Percentiles rank a stretch among this genome's conserved stretches.
Evolutionary conservation across 164 flowering plant genomes (phyloP).

Genomic region (Paratinospora sagittata): DNA sequence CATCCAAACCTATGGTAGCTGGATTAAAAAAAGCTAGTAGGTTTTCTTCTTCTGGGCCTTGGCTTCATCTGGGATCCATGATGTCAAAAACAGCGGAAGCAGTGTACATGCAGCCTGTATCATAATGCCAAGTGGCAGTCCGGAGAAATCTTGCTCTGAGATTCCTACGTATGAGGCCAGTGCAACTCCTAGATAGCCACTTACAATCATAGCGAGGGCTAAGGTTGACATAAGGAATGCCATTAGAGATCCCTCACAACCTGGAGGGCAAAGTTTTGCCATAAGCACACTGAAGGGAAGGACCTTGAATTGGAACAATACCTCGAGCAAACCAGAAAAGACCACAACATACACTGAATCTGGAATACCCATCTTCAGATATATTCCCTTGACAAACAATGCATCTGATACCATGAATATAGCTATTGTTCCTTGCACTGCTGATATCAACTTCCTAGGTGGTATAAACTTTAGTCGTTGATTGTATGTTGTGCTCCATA

Average conservation of each 20-base stretch:
- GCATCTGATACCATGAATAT: slow-evolving; percentile 71
- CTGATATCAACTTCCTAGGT: slow-evolving; percentile 56
- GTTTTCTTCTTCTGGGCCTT: slow-evolving; percentile 22
- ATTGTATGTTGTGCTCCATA: slow-evolving; percentile 69
- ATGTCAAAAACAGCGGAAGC: slow-evolving; percentile 53
- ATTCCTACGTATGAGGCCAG: slow-evolving; percentile 62
- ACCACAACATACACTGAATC: slow-evolving; percentile 61
- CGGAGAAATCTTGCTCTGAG: slow-evolving; percentile 57
- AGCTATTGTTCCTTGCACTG: slow-evolving; percentile 56
- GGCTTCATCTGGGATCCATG: slow-evolving; percentile 52
- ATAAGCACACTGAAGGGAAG: slow-evolving; percentile 73
- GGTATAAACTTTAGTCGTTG: slow-evolving; percentile 45
- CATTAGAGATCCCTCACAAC: slow-evolving; percentile 92
- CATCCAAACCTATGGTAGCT: background rate
- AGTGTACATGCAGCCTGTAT: slow-evolving; percentile 67
- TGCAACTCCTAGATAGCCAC: slow-evolving; percentile 84
- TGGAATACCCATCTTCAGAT: slow-evolving; percentile 53
- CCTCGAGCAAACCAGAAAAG: slow-evolving; percentile 75
- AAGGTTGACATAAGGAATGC: slow-evolving; percentile 83
- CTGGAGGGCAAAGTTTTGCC: slow-evolving; percentile 72
- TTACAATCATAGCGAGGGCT: slow-evolving; percentile 66
- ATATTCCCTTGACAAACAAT: slow-evolving; percentile 59
- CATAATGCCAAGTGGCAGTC: slow-evolving; percentile 53
- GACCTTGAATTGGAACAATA: slow-evolving; percentile 63
- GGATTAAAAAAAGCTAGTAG: background rate